A percentile compares a stretch with the other conserved stretches of the same genome.
phyloP scores from a whole-genome alignment of 306 rosid species.

The Vicia sativa region DNA sequence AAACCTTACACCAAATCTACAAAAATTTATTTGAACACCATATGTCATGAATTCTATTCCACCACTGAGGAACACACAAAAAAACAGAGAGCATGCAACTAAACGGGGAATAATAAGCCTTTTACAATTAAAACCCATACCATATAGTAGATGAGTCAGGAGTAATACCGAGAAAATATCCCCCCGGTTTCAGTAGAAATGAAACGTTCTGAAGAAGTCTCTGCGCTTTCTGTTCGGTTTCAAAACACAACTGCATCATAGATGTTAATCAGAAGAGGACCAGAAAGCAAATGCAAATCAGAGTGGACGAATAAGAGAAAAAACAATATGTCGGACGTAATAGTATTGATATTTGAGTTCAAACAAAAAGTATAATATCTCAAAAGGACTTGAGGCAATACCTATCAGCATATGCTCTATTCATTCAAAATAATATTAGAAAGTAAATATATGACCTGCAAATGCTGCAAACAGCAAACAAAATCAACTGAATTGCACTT shows the following conservation, averaged over 20 bases:
- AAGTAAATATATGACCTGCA: constrained; percentile 65
- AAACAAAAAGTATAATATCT: constrained; percentile 12
- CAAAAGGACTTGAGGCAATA: constrained; percentile 18
- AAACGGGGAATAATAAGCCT: constrained; percentile 40
- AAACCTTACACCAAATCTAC: neutral
- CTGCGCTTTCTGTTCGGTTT: constrained; percentile 88
- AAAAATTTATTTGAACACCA: constrained; percentile 2
- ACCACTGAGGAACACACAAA: neutral
- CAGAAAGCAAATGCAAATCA: neutral
- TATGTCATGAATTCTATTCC: constrained; percentile 16
- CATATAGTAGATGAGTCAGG: constrained; percentile 99
- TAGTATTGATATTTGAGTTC: neutral
- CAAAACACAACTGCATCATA: constrained; percentile 79
- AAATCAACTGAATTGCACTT: constrained; percentile 64
- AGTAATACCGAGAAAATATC: constrained; percentile 97
- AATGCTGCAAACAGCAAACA: constrained; percentile 95
- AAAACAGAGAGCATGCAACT: constrained; percentile 33
- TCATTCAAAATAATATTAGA: neutral
- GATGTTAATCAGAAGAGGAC: constrained; percentile 30
- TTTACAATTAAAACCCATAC: constrained; percentile 56
- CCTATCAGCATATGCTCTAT: constrained; percentile 7
- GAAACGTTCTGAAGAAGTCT: constrained; percentile 85
- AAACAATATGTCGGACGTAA: neutral
- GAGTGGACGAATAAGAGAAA: constrained; percentile 19
- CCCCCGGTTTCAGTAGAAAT: constrained; percentile 89